These are phyloP conservation scores for Talaromyces nanjingensis DNA, from an alignment of 495 filamentous ascomycete species.

Conservation along the genomic window DNA sequence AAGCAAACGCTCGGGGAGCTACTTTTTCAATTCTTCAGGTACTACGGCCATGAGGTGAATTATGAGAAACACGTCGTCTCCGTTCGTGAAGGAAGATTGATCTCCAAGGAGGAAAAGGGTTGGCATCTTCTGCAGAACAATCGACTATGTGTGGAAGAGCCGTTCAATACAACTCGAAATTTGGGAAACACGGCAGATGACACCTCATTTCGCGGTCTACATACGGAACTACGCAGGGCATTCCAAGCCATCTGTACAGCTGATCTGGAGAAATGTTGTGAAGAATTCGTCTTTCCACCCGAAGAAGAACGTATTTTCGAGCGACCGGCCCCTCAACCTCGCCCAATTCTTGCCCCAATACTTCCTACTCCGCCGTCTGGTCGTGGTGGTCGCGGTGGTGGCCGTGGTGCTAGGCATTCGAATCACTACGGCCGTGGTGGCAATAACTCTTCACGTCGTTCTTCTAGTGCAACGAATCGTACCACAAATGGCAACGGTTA, in stretches of 20 bases:
- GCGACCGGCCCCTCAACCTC: slow-evolving; percentile 58
- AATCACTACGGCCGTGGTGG: slow-evolving; percentile 35
- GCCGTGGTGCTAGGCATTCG: slow-evolving; percentile 51
- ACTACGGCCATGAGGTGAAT: slow-evolving; percentile 88
- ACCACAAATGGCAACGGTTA: slow-evolving; percentile 18
- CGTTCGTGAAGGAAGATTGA: slow-evolving; percentile 71
- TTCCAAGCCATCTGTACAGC: slow-evolving; percentile 72
- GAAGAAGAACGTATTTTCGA: slow-evolving; percentile 75
- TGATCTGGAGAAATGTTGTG: slow-evolving; percentile 72
- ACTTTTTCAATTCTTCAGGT: slow-evolving; percentile 88
- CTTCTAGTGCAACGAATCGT: slow-evolving; percentile 44
- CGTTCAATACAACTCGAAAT: slow-evolving; percentile 90
- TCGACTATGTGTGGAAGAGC: slow-evolving; percentile 89
- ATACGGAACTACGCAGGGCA: slow-evolving; percentile 80
- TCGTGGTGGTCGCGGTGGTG: slow-evolving; percentile 46
- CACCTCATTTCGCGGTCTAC: slow-evolving; percentile 82
- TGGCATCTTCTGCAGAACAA: slow-evolving; percentile 77
- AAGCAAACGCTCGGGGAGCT: slow-evolving; percentile 75
- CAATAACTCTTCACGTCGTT: slow-evolving; percentile 42
- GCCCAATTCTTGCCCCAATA: slow-evolving; percentile 50
- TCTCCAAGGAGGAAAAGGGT: slow-evolving; percentile 80
- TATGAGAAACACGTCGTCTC: slow-evolving; percentile 82
- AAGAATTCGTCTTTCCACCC: slow-evolving; percentile 75
- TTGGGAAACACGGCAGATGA: slow-evolving; percentile 95
- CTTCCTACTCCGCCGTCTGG: slow-evolving; percentile 33